Evolutionary conservation across 306 rosid species (phyloP).

Genomic region (Prunus salicina): DNA sequence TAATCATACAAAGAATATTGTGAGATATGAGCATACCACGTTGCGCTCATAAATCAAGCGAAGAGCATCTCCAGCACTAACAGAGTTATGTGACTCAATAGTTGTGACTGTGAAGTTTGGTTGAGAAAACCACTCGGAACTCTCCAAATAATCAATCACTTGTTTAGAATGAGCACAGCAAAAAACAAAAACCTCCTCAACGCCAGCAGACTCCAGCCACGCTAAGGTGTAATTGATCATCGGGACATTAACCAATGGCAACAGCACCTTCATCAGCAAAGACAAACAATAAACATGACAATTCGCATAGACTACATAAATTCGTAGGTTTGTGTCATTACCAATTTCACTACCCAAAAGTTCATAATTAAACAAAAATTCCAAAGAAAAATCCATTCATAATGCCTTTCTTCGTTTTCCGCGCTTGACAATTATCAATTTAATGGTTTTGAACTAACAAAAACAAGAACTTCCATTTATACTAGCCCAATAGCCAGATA

Average conservation of each 20-base stretch:
- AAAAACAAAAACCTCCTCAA: conserved; percentile 93
- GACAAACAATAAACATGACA: background rate
- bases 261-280: conserved; percentile 52
- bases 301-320: background rate
- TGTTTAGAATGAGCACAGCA: conserved; percentile 93
- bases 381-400: background rate
- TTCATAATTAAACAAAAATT: background rate
- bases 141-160: conserved; percentile 75
- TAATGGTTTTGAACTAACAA: background rate
- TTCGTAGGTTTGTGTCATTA: background rate
- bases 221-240: conserved; percentile 87
- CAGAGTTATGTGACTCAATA: conserved; percentile 82
- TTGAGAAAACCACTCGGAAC: conserved; percentile 75
- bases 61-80: conserved; percentile 92
- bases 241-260: conserved; percentile 83
- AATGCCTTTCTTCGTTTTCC: background rate
- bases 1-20: background rate
- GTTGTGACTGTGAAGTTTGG: conserved; percentile 67
- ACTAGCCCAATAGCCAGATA: background rate
- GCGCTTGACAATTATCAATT: background rate
- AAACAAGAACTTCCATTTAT: background rate
- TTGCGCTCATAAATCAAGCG: conserved; percentile 89
- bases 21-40: conserved; percentile 54
- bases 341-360: background rate
- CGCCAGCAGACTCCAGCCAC: conserved; percentile 97